Evolutionary conservation across 2,329 filamentous ascomycete genomes (phyloP).

Genomic region (Neofusicoccum umdonicola): DNA sequence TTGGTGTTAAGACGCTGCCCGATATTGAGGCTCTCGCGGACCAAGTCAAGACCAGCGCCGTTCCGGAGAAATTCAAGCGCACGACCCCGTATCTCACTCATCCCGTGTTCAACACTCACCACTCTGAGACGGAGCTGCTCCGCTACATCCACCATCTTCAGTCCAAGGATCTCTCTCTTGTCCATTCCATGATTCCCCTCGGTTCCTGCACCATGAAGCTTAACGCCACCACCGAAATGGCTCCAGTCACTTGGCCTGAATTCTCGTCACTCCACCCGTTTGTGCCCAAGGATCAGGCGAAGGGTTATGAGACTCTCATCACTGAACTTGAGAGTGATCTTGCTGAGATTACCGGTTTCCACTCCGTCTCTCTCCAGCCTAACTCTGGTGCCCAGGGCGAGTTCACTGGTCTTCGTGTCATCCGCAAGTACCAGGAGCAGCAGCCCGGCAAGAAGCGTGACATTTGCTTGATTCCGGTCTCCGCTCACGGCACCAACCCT

Average conservation of each 20-base stretch:
- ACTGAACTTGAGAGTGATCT: constrained; percentile 72
- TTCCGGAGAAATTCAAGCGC: constrained; percentile 64
- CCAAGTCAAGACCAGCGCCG: constrained; percentile 10
- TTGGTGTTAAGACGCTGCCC: constrained; percentile 44
- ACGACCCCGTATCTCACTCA: constrained; percentile 78
- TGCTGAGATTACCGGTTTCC: constrained; percentile 81
- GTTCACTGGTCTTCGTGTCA: constrained; percentile 84
- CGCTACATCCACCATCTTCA: constrained; percentile 92
- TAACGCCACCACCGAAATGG: constrained; percentile 91
- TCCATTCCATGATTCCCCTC: constrained; percentile 96
- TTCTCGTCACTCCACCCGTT: constrained; percentile 83
- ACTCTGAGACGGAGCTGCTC: constrained; percentile 90
- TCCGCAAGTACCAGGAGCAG: constrained; percentile 77
- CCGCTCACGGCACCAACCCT: constrained; percentile 93
- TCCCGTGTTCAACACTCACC: constrained; percentile 90
- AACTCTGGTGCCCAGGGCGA: constrained; percentile 97
- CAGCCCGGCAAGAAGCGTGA: constrained; percentile 70
- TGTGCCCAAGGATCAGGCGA: constrained; percentile 60
- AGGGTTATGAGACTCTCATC: constrained; percentile 70
- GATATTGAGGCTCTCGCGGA: constrained; percentile 25
- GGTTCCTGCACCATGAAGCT: constrained; percentile 99
- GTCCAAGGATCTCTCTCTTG: constrained; percentile 89
- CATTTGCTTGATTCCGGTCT: constrained; percentile 91
- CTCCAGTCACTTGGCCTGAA: constrained; percentile 72
- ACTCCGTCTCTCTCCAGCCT: constrained; percentile 84